Evolutionary conservation across 495 filamentous ascomycete genomes (phyloP).

Genomic region (Niebla homalea): DNA sequence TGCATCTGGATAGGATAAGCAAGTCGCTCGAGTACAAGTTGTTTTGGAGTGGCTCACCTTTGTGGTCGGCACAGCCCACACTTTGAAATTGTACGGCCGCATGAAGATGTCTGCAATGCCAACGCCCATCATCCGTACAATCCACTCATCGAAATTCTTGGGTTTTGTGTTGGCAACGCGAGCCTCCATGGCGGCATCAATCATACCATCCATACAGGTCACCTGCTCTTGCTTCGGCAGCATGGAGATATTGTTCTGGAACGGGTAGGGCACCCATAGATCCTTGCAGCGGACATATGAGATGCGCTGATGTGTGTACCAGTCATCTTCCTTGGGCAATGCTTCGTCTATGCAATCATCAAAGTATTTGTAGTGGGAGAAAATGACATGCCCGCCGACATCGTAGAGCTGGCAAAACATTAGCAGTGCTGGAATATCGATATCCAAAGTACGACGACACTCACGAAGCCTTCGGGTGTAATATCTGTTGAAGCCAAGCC

Average conservation of each 20-base stretch:
- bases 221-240: conserved; percentile 95
- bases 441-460: not conserved
- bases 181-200: conserved; percentile 79
- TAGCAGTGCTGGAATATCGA: conserved; percentile 5
- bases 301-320: conserved; percentile 96
- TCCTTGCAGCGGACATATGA: conserved; percentile 96
- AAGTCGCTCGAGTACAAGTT: not conserved
- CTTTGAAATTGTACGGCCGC: conserved; percentile 99
- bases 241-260: conserved; percentile 99
- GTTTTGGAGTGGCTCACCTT: conserved; percentile 49
- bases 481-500: conserved; percentile 95
- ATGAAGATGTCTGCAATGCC: conserved; percentile 96
- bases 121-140: conserved; percentile 77
- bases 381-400: conserved; percentile 98
- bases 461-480: conserved; percentile 78
- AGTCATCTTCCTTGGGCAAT: conserved; percentile 82
- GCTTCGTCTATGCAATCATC: conserved; percentile 97
- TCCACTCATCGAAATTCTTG: conserved; percentile 97
- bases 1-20: conserved; percentile 61
- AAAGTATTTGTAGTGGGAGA: conserved; percentile 99
- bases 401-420: conserved; percentile 68
- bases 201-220: conserved; percentile 89
- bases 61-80: conserved; percentile 96
- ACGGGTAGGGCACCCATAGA: conserved; percentile 95
- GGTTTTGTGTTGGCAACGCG: conserved; percentile 84